These are phyloP conservation scores for Lippia alba DNA, from an alignment of 305 asterid genomes.

Conservation along the genomic window DNA sequence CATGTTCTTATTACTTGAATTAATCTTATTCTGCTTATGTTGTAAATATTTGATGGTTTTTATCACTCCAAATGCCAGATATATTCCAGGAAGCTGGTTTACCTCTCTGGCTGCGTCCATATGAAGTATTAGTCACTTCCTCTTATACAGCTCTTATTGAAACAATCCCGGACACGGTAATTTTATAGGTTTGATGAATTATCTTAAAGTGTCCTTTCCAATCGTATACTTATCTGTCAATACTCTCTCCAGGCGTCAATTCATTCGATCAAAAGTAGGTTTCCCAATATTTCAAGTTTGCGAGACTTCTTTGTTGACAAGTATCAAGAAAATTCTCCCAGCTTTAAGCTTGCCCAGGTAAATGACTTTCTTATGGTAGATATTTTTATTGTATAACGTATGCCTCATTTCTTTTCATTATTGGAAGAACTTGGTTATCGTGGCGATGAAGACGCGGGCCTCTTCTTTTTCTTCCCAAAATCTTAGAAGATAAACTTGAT, in stretches of 20 bases:
- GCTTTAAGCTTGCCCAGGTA: conserved; percentile 98
- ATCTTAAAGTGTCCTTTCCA: conserved; percentile 27
- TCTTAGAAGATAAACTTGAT: conserved; percentile 6
- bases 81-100: conserved; percentile 99
- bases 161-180: conserved; percentile 99
- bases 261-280: conserved; percentile 96
- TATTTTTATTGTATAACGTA: not conserved
- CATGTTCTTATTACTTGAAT: not conserved
- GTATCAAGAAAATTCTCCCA: conserved; percentile 86
- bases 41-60: conserved; percentile 20
- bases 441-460: not conserved
- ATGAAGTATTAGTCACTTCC: conserved; percentile 95
- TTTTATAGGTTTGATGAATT: conserved; percentile 22
- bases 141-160: conserved; percentile 97
- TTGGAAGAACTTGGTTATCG: not conserved
- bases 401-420: not conserved
- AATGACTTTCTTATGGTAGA: conserved; percentile 20
- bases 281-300: conserved; percentile 81
- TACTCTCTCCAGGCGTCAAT: conserved; percentile 75
- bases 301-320: conserved; percentile 93
- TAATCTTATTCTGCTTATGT: conserved; percentile 17
- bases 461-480: conserved; percentile 13
- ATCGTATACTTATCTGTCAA: not conserved
- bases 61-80: conserved; percentile 60
- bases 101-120: conserved; percentile 97